These are phyloP conservation scores for Penicillium silybi DNA, from an alignment of 495 filamentous ascomycete genomes.

Conservation along the genomic window DNA sequence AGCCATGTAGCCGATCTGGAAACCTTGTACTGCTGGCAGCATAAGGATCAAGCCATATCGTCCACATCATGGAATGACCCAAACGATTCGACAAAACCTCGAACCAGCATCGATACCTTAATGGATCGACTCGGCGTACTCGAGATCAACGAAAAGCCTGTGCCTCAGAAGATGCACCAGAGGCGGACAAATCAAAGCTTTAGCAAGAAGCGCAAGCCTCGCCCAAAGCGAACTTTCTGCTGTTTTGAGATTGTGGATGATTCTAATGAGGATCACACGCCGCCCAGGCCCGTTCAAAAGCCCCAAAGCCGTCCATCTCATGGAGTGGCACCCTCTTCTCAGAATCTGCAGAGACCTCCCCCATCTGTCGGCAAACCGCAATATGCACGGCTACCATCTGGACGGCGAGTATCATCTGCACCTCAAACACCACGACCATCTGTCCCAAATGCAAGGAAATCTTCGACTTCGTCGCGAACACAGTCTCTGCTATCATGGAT, in stretches of 20 bases:
- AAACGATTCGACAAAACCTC: conserved; percentile 43
- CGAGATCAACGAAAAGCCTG: conserved; percentile 41
- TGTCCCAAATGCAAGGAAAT: conserved; percentile 9
- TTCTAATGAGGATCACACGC: conserved; percentile 9
- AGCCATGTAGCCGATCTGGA: conserved; percentile 39
- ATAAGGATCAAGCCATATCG: conserved; percentile 74
- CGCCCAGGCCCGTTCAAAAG: conserved; percentile 10
- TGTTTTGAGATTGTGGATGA: conserved; percentile 33
- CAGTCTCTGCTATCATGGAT: conserved; percentile 59
- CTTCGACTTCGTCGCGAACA: conserved; percentile 43
- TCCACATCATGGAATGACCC: conserved; percentile 3
- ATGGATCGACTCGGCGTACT: conserved; percentile 74
- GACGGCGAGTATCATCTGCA: conserved; percentile 9
- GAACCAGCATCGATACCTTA: conserved; percentile 78
- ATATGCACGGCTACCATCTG: conserved; percentile 3
- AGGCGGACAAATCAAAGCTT: conserved; percentile 12
- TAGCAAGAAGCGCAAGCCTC: conserved; percentile 17
- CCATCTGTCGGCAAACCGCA: conserved; percentile 3
- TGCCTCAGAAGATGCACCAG: conserved; percentile 20
- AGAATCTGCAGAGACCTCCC: conserved; percentile 6
- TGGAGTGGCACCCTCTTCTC: conserved; percentile 8
- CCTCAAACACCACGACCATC: conserved; percentile 12
- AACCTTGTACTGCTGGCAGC: conserved; percentile 85
- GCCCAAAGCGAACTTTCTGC: conserved; percentile 27
- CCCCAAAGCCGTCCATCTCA: conserved; percentile 20